Base-by-base conservation (phyloP, 768 basidiomycete genomes). In the Peribolospora kevripleyi region DNA sequence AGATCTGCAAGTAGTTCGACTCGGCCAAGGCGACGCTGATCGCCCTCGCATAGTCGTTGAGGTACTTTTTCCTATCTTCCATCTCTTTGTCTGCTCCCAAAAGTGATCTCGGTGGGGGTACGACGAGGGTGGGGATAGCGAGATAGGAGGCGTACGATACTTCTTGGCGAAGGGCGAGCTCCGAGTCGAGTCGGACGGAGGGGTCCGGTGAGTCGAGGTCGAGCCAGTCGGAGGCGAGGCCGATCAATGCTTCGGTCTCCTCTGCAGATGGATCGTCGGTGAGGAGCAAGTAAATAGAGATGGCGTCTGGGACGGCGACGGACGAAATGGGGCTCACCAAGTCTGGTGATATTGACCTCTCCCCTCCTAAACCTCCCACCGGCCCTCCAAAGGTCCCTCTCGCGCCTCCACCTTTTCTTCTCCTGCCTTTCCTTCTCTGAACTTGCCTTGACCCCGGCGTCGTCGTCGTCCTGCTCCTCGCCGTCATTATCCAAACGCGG, bases 181-280 rank as follows among this genome's bases (percentile, higher is more conserved):
- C 93, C 48, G 87, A 82, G 65, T 98, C 93, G 62, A 91, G 85
- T 48, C 93, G 77, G 54, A 97, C 80, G 74, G 90, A 86, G 62
- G 87, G 85, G 67, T 95, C 88, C 0, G 76, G 70, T 6, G 85
- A 80, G 68, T 98, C 93, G 45, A 98, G 72, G 66, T 93, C 86
- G 3, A 98, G 73, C 93, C 93, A 98, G 54, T 90, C 84, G 2
- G 88, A 87, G 6, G 83, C 73, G 66, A 93, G 75, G 4, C 73
- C 80, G 10, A 84, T 77, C 43, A 82, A 55, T 11, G 62, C 59
- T 25, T 66, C 67, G 8, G 69, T 67, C 57, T 72, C 71, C 60
- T 65, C 65, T 62, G 78, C 76, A 62, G 3, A 1, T 40, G 14
- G 14, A 40, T 86, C 82, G 66, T 84, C 84, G 85, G 61, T 50